Conservation (phyloP, 2,329 filamentous ascomycete genomes). For the Drechslera avenae region DNA sequence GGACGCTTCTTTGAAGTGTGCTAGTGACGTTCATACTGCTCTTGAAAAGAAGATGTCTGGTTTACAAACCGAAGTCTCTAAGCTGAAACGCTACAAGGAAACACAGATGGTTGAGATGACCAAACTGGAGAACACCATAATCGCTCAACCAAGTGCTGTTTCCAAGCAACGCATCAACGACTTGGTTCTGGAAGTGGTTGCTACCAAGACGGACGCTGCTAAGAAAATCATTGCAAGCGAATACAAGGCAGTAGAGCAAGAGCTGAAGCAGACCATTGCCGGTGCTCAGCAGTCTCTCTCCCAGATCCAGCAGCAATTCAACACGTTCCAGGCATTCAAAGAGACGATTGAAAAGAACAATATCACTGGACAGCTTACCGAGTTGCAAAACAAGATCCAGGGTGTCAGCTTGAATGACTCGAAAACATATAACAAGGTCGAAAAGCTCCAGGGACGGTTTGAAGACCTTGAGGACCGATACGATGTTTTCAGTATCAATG, state of each 20-base stretch:
- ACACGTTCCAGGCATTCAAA: not conserved
- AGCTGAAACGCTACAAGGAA: not conserved
- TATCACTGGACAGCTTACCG: not conserved
- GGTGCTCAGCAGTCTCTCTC: not conserved
- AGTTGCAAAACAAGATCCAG: not conserved
- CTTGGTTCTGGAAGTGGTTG: not conserved
- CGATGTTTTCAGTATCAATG: not conserved
- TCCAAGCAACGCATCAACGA: not conserved
- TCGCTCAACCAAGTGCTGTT: not conserved
- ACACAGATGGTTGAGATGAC: not conserved
- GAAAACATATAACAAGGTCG: not conserved
- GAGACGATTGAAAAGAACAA: not conserved
- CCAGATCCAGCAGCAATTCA: not conserved
- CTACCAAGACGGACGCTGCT: not conserved
- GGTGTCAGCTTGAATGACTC: not conserved
- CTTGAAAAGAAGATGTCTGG: no score
- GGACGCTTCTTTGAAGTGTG: no score
- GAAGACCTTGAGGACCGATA: not conserved
- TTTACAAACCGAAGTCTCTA: not conserved
- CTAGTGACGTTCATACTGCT: no score
- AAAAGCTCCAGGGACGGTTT: no score
- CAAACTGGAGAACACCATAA: constrained; percentile 2
- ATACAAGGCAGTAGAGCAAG: not conserved
- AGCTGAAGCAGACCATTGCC: not conserved
- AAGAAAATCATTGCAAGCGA: not conserved